Evolutionary conservation across 768 basidiomycete species (phyloP).

Genomic region (Amanita phalloides): DNA sequence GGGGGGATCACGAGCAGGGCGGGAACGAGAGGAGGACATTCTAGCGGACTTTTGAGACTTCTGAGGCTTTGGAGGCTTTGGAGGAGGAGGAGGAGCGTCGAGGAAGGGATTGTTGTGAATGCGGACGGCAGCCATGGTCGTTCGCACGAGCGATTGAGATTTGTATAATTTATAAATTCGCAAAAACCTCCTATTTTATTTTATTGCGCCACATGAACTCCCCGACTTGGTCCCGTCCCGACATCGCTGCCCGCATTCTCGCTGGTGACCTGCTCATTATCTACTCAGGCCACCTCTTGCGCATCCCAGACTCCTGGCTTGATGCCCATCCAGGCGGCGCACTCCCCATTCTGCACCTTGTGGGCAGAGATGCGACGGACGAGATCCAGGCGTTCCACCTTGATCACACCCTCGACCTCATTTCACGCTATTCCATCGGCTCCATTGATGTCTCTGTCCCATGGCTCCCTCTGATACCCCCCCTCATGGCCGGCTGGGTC

Average conservation of each 20-base stretch:
- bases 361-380: conserved; percentile 90
- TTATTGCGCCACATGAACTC: conserved; percentile 10
- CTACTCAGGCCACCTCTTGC: conserved; percentile 51
- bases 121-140: conserved; percentile 20
- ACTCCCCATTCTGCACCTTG: conserved; percentile 86
- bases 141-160: neutral
- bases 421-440: conserved; percentile 61
- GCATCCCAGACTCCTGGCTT: conserved; percentile 71
- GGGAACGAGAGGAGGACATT: conserved; percentile 21
- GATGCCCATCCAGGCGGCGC: conserved; percentile 80
- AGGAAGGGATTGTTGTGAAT: conserved; percentile 38
- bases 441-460: conserved; percentile 48
- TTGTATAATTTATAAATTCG: too few species aligned
- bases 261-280: conserved; percentile 70
- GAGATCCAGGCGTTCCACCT: conserved; percentile 91
- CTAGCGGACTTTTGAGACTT: conserved; percentile 12
- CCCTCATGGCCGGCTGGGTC: conserved; percentile 79
- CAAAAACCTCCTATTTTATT: too few species aligned
- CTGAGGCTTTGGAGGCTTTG: conserved; percentile 24
- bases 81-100: conserved; percentile 23
- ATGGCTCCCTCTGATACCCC: conserved; percentile 80
- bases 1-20: conserved; percentile 16
- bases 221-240: conserved; percentile 26
- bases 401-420: conserved; percentile 39
- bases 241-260: conserved; percentile 62